Percentiles rank a stretch among this genome's conserved stretches.
phyloP scores from a whole-genome alignment of 768 basidiomycete species.

The Lactarius tabidus region DNA sequence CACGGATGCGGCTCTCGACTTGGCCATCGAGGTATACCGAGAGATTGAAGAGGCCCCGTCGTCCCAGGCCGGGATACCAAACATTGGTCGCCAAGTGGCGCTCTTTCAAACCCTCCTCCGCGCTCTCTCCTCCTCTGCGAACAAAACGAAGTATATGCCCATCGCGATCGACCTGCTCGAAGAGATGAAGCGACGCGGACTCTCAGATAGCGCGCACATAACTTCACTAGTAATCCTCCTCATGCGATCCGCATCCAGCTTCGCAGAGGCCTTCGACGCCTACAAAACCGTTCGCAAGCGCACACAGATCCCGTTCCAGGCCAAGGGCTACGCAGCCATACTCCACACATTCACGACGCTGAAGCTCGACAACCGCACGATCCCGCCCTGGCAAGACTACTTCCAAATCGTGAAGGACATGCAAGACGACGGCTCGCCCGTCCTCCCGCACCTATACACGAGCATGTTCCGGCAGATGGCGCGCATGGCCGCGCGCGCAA shows the following conservation, averaged over 20 bases:
- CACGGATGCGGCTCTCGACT: conserved; percentile 44
- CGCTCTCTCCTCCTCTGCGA: conserved; percentile 37
- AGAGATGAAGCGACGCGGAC: conserved; percentile 57
- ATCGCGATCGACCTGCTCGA: conserved; percentile 49
- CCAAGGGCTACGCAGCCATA: conserved; percentile 58
- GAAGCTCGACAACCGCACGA: conserved; percentile 40
- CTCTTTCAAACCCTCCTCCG: conserved; percentile 47
- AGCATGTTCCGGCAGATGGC: conserved; percentile 58
- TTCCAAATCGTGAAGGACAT: conserved; percentile 80
- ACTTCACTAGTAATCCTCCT: conserved; percentile 56
- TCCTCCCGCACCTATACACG: conserved; percentile 61
- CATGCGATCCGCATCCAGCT: conserved; percentile 56
- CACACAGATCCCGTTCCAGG: conserved; percentile 40
- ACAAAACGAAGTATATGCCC: conserved; percentile 46
- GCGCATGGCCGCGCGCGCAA: conserved; percentile 35
- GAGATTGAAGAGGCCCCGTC: conserved; percentile 35
- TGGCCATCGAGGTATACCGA: conserved; percentile 50
- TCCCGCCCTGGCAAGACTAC: conserved; percentile 45
- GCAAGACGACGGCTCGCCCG: conserved; percentile 55
- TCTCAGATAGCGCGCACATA: conserved; percentile 44
- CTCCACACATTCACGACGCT: conserved; percentile 60
- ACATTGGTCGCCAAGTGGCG: conserved; percentile 28
- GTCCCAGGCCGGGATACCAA: background rate
- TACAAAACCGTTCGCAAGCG: conserved; percentile 46
- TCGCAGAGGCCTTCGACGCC: conserved; percentile 56